Evolutionary conservation across 805 yeast species (phyloP).

Genomic region (Nakazawaea molendinolei): DNA sequence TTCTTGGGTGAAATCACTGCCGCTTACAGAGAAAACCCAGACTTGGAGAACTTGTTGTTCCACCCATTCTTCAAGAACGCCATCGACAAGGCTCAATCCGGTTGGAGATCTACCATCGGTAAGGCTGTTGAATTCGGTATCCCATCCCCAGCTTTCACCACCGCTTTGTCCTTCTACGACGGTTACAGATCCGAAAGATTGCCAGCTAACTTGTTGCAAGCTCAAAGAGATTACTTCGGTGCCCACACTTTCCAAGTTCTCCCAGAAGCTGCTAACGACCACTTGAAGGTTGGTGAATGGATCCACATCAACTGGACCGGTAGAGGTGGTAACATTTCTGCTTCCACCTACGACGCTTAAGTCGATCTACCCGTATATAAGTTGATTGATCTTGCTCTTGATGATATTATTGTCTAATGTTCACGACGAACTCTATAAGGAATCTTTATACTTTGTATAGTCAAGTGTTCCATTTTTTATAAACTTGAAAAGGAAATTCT

Average conservation of each 20-base stretch:
- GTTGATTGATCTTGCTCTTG: background rate
- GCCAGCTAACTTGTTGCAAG: conserved; percentile 98
- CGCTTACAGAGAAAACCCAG: conserved; percentile 92
- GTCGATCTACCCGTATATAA: background rate
- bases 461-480: no score
- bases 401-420: background rate
- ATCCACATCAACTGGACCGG: conserved; percentile 99
- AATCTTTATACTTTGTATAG: no score
- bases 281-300: conserved; percentile 71
- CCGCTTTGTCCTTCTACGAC: conserved; percentile 96
- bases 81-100: conserved; percentile 84
- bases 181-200: conserved; percentile 94
- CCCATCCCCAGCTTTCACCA: conserved; percentile 96
- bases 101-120: conserved; percentile 89
- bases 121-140: conserved; percentile 80
- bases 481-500: no score
- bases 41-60: conserved; percentile 91
- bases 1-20: conserved; percentile 95
- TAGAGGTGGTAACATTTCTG: conserved; percentile 95
- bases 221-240: conserved; percentile 99
- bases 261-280: conserved; percentile 74
- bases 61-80: conserved; percentile 92
- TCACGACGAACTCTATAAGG: background rate
- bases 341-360: conserved; percentile 90
- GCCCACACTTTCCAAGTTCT: conserved; percentile 97